phyloP scores from a whole-genome alignment of 306 rosid species.

The Cucurbita maxima region DNA sequence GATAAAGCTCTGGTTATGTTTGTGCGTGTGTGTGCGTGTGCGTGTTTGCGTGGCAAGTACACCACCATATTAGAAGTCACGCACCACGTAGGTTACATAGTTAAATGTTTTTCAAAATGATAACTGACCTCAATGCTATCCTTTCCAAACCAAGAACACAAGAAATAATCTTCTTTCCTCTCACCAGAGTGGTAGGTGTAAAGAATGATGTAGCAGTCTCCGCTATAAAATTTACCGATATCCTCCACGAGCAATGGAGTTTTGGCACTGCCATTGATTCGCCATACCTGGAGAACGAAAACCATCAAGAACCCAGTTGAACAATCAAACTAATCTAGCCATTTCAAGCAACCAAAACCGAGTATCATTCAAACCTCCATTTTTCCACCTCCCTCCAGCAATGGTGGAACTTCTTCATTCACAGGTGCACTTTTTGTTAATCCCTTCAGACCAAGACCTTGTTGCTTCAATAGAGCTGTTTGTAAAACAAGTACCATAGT shows the following conservation, averaged over 20 bases:
- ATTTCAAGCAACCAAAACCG: constrained; percentile 5
- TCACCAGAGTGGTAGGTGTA: constrained; percentile 92
- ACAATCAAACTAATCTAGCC: background rate
- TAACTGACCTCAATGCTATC: constrained; percentile 71
- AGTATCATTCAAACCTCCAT: constrained; percentile 54
- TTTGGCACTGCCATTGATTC: constrained; percentile 81
- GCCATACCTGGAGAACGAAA: constrained; percentile 56
- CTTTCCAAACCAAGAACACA: constrained; percentile 95
- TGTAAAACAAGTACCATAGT: constrained; percentile 14
- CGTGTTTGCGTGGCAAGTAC: background rate
- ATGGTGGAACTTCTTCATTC: constrained; percentile 84
- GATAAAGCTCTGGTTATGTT: background rate
- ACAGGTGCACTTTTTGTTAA: constrained; percentile 51
- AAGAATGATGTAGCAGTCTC: constrained; percentile 88
- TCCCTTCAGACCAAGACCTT: constrained; percentile 95
- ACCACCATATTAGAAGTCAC: background rate
- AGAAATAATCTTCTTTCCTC: constrained; percentile 88
- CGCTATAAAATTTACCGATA: constrained; percentile 77
- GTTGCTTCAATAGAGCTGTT: constrained; percentile 95
- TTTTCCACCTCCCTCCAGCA: constrained; percentile 98
- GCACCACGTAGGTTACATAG: background rate
- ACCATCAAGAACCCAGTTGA: constrained; percentile 3
- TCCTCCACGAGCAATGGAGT: constrained; percentile 66
- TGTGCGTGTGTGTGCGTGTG: background rate
- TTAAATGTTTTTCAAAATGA: background rate